Evolutionary conservation across 176 grass and related monocot species (phyloP).

Genomic region (Eleusine coracana): DNA sequence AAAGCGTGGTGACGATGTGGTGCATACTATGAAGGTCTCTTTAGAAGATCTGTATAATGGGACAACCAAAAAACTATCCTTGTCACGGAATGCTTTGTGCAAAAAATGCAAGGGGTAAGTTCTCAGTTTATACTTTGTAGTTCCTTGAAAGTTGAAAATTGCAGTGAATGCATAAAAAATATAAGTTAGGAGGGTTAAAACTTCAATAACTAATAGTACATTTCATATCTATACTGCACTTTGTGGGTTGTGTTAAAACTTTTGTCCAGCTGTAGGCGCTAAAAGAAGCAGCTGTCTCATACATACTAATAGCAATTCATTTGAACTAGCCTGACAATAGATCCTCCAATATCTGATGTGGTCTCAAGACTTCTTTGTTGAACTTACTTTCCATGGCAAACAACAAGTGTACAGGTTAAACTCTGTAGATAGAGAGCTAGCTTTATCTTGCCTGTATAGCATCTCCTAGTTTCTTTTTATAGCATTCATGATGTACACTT

Average conservation of each 20-base stretch:
- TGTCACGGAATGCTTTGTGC: slow-evolving; percentile 77
- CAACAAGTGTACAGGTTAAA: too few species aligned
- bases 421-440: too few species aligned
- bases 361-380: background rate
- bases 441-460: too few species aligned
- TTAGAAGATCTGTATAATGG: slow-evolving; percentile 94
- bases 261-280: background rate
- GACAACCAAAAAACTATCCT: slow-evolving; percentile 77
- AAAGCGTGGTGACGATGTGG: slow-evolving; percentile 81
- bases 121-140: background rate
- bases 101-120: slow-evolving; percentile 91
- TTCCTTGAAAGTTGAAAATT: slow-evolving; percentile 1
- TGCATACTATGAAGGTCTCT: slow-evolving; percentile 83
- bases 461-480: too few species aligned
- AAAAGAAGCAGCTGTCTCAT: background rate
- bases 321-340: slow-evolving; percentile 12
- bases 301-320: background rate
- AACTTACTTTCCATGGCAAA: background rate
- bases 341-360: background rate
- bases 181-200: too few species aligned
- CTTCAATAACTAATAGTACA: too few species aligned
- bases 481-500: too few species aligned
- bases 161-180: background rate
- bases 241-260: background rate
- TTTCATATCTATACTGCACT: background rate